These are phyloP conservation scores for Alternaria sp. DNA, from an alignment of 2,329 filamentous ascomycete genomes.

Conservation along the genomic window DNA sequence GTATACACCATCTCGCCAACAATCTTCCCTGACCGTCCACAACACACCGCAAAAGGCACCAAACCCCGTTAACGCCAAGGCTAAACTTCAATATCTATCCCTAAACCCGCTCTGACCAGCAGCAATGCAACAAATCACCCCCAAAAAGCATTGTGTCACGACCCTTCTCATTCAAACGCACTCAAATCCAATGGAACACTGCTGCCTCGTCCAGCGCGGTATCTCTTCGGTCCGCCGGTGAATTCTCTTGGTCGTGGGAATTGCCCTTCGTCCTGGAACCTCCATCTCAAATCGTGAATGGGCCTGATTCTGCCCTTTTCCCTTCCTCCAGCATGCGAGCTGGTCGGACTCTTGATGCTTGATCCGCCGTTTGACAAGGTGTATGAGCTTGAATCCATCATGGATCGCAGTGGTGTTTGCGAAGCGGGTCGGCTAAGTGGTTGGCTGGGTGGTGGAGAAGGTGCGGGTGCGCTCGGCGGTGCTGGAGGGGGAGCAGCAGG, in stretches of 20 bases:
- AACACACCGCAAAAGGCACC: not conserved
- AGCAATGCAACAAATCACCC: constrained; percentile 14
- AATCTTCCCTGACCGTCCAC: not conserved
- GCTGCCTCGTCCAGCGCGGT: constrained; percentile 89
- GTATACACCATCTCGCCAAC: not conserved
- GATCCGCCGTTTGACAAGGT: constrained; percentile 59
- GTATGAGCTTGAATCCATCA: constrained; percentile 78
- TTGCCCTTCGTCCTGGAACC: constrained; percentile 80
- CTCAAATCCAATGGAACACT: constrained; percentile 89
- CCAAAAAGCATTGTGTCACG: not conserved
- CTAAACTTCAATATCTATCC: constrained; percentile 22
- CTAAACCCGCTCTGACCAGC: constrained; percentile 2
- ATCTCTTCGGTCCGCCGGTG: constrained; percentile 73
- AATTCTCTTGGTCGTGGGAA: constrained; percentile 88
- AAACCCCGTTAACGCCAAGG: constrained; percentile 23
- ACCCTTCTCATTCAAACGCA: constrained; percentile 54
- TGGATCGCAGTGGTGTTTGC: constrained; percentile 61
- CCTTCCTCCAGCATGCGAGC: constrained; percentile 25
- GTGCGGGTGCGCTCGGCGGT: constrained; percentile 54
- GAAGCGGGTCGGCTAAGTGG: constrained; percentile 41
- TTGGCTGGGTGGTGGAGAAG: constrained; percentile 41
- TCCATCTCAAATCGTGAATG: constrained; percentile 82
- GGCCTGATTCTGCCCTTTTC: constrained; percentile 51
- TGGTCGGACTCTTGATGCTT: constrained; percentile 28
- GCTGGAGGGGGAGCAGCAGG: constrained; percentile 54